Evolutionary conservation across 108 stramenopile genomes (phyloP).

Genomic region (Schizochytrium sp.): DNA sequence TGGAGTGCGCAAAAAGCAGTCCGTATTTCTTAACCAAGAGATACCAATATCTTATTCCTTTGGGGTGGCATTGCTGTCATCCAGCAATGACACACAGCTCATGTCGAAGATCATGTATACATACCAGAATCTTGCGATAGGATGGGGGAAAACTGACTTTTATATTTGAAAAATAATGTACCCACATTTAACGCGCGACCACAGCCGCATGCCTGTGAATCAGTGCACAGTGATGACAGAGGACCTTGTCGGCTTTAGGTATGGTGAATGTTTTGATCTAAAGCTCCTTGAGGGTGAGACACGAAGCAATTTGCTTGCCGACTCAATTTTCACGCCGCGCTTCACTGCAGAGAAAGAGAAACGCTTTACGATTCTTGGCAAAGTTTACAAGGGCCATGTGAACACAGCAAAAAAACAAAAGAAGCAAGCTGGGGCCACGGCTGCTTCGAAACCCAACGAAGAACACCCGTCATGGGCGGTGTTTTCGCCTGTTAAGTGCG

Average conservation of each 20-base stretch:
- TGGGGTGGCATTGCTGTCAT: too few species aligned
- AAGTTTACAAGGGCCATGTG: slow-evolving; percentile 21
- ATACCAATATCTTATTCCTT: too few species aligned
- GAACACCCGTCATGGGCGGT: neutral
- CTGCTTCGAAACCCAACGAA: neutral
- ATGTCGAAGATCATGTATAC: neutral
- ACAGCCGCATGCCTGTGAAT: slow-evolving; percentile 17
- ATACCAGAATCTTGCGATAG: neutral
- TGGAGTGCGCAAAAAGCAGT: neutral
- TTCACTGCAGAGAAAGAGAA: slow-evolving; percentile 22
- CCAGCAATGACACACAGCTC: too few species aligned
- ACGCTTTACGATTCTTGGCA: slow-evolving; percentile 4
- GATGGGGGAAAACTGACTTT: neutral
- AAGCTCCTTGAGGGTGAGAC: neutral
- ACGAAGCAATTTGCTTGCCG: neutral
- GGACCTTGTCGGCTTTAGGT: neutral
- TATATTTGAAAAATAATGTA: neutral
- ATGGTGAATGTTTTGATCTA: slow-evolving; percentile 21
- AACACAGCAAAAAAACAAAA: slow-evolving; percentile 49
- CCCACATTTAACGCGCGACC: neutral
- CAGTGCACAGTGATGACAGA: slow-evolving; percentile 1
- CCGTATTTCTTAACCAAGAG: too few species aligned
- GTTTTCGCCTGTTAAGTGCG: neutral
- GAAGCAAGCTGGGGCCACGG: slow-evolving; percentile 15
- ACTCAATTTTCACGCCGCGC: slow-evolving; percentile 12